phyloP scores from a whole-genome alignment of 1,139 yeast species.

The Nakaseomyces delphensis region DNA sequence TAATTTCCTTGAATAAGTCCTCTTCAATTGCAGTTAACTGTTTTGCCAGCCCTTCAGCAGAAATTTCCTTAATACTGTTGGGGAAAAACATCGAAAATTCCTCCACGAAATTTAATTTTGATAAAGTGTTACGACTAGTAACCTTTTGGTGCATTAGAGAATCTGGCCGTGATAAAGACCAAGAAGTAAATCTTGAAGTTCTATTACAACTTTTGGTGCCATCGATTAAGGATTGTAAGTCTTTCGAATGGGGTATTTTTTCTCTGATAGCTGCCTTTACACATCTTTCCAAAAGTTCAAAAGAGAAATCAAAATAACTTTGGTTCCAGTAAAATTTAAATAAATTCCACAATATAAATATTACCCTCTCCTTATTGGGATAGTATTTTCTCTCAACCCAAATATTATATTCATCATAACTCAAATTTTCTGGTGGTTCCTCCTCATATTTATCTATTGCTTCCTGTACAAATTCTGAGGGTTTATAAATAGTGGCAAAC shows the following conservation, averaged over 20 bases:
- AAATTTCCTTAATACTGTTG: background rate
- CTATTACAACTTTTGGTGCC: background rate
- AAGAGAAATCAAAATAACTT: background rate
- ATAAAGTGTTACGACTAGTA: background rate
- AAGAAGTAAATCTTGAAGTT: background rate
- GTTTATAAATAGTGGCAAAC: conserved; percentile 63
- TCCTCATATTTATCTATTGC: conserved; percentile 58
- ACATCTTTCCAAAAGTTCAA: conserved; percentile 2
- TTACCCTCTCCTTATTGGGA: conserved; percentile 5
- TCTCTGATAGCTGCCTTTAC: background rate
- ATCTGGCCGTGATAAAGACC: background rate
- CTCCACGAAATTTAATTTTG: background rate
- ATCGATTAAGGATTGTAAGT: background rate
- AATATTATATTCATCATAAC: conserved; percentile 66
- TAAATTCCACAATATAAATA: conserved; percentile 1
- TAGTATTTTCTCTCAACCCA: conserved; percentile 47
- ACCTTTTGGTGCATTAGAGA: background rate
- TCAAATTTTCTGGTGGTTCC: conserved; percentile 78
- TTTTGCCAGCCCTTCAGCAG: conserved; percentile 57
- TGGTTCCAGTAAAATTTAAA: conserved; percentile 2
- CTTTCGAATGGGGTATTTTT: background rate
- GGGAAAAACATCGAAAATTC: background rate
- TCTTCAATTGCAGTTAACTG: conserved; percentile 80
- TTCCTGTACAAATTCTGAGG: conserved; percentile 51
- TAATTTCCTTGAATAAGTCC: conserved; percentile 55